Evolutionary conservation across 345 rosid species (phyloP).

Genomic region (Gossypium thurberi): DNA sequence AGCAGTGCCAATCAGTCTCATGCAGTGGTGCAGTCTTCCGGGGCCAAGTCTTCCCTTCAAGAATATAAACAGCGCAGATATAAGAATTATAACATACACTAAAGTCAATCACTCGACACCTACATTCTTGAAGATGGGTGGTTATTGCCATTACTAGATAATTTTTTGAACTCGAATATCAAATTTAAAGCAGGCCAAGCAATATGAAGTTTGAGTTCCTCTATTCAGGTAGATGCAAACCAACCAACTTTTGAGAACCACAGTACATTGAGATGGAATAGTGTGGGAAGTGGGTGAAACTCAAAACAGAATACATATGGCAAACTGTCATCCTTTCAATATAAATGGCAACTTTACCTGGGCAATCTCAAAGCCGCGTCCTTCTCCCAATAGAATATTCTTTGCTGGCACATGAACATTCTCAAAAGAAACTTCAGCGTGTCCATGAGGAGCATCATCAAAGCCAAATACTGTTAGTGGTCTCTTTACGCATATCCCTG

Average conservation of each 20-base stretch:
- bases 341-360: conserved; percentile 47
- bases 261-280: no score
- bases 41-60: conserved; percentile 97
- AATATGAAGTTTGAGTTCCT: neutral
- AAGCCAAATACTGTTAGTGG: conserved; percentile 87
- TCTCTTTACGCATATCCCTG: conserved; percentile 70
- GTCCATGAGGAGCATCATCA: conserved; percentile 99
- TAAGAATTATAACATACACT: neutral
- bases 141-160: neutral
- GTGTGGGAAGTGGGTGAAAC: neutral
- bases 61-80: conserved; percentile 12
- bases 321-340: neutral
- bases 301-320: neutral
- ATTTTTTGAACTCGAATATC: neutral
- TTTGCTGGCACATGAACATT: conserved; percentile 73
- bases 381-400: conserved; percentile 91
- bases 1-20: conserved; percentile 94
- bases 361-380: conserved; percentile 97
- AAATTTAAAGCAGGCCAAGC: neutral
- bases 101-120: neutral
- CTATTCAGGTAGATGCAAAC: neutral
- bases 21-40: conserved; percentile 96
- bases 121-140: neutral
- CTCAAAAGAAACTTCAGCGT: conserved; percentile 76
- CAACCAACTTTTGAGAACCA: neutral